Evolutionary conservation across 2,329 filamentous ascomycete genomes (phyloP).

Genomic region (Penicillium hesseltinei): DNA sequence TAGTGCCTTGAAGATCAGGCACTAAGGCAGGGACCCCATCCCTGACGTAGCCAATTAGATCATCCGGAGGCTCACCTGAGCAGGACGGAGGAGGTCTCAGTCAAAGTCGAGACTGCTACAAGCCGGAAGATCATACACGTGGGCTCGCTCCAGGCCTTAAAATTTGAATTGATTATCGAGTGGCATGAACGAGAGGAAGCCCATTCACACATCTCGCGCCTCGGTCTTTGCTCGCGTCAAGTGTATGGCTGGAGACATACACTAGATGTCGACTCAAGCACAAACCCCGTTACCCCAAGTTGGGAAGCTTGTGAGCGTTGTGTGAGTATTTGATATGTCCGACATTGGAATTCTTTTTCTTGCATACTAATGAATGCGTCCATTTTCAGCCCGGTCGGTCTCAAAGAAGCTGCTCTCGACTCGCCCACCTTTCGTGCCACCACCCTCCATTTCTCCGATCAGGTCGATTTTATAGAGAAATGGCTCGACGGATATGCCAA

Average conservation of each 20-base stretch:
- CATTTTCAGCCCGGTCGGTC: constrained; percentile 66
- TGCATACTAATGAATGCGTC: constrained; percentile 15
- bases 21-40: constrained; percentile 7
- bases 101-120: constrained; percentile 15
- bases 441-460: constrained; percentile 81
- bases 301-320: constrained; percentile 48
- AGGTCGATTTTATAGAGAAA: constrained; percentile 84
- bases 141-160: constrained; percentile 11
- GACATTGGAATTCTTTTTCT: not conserved
- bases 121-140: constrained; percentile 15
- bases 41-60: constrained; percentile 41
- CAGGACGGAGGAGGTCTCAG: constrained; percentile 15
- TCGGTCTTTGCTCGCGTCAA: constrained; percentile 21
- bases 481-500: constrained; percentile 78
- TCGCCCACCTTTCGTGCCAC: constrained; percentile 93
- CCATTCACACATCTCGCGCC: not conserved
- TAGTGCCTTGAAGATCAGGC: constrained; percentile 10
- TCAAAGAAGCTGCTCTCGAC: constrained; percentile 94
- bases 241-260: constrained; percentile 37
- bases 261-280: constrained; percentile 44
- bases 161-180: constrained; percentile 9
- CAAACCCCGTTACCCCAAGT: constrained; percentile 39
- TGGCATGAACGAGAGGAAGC: constrained; percentile 1
- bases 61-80: constrained; percentile 20
- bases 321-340: constrained; percentile 33